phyloP scores from a whole-genome alignment of 306 rosid species.

The Medicago ruthenica region DNA sequence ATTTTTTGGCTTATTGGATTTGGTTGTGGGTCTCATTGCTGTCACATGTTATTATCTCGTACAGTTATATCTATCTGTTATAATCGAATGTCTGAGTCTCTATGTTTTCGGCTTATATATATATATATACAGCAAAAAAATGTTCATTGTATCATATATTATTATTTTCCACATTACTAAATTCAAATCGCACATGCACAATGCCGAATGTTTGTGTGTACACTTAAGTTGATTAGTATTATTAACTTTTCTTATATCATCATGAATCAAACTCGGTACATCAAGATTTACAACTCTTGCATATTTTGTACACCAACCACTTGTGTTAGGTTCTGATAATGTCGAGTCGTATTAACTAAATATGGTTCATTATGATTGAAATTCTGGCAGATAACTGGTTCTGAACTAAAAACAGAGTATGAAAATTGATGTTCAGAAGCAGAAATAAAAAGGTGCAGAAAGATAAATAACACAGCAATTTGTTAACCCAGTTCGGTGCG shows the following conservation, averaged over 20 bases:
- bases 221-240: too few species aligned
- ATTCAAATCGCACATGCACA: slow-evolving; percentile 32
- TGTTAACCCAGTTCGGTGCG: too few species aligned
- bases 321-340: not conserved
- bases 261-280: too few species aligned
- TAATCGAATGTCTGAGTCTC: slow-evolving; percentile 69
- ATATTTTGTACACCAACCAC: not conserved
- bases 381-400: too few species aligned
- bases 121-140: not conserved
- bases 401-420: too few species aligned
- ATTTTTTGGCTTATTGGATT: slow-evolving; percentile 71
- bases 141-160: slow-evolving; percentile 43
- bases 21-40: slow-evolving; percentile 73
- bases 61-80: slow-evolving; percentile 55
- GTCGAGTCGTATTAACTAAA: not conserved
- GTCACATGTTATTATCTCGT: slow-evolving; percentile 54
- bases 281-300: not conserved
- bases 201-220: not conserved
- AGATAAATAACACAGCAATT: too few species aligned
- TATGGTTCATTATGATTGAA: not conserved
- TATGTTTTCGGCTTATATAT: slow-evolving; percentile 70
- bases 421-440: too few species aligned
- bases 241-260: too few species aligned
- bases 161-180: not conserved
- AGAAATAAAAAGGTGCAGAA: too few species aligned